Evolutionary conservation across 2,329 filamentous ascomycete species (phyloP).

Genomic region (Cladobotryum protrusum): DNA sequence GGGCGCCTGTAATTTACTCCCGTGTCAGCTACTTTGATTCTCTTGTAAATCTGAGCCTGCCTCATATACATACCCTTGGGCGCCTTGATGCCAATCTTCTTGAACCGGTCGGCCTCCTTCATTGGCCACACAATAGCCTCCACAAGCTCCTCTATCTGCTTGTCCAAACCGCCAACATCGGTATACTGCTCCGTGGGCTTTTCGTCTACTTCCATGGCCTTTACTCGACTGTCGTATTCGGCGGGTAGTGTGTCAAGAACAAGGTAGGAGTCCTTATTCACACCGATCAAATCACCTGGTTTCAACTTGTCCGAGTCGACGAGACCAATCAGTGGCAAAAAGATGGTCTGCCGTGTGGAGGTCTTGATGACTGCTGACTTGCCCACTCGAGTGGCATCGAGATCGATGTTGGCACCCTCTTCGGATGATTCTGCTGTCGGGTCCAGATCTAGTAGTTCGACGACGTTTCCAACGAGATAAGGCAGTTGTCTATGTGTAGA

Average conservation of each 20-base stretch:
- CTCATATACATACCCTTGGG: slow-evolving; percentile 68
- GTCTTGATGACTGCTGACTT: slow-evolving; percentile 99
- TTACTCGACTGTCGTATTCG: slow-evolving; percentile 97
- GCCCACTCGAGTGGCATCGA: slow-evolving; percentile 92
- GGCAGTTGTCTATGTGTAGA: slow-evolving; percentile 71
- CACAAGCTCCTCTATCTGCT: slow-evolving; percentile 97
- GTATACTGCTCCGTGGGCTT: slow-evolving; percentile 99
- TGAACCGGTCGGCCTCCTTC: slow-evolving; percentile 98
- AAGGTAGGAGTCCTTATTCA: slow-evolving; percentile 98
- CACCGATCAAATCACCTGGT: slow-evolving; percentile 92
- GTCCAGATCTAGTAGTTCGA: slow-evolving; percentile 93
- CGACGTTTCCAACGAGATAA: slow-evolving; percentile 96
- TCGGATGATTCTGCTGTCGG: slow-evolving; percentile 93
- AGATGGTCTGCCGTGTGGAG: slow-evolving; percentile 96
- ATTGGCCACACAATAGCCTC: slow-evolving; percentile 99
- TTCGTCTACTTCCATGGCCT: slow-evolving; percentile 99
- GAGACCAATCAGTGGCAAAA: slow-evolving; percentile 91
- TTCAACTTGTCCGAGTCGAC: slow-evolving; percentile 94
- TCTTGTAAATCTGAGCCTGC: slow-evolving; percentile 56
- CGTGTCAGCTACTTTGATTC: slow-evolving; percentile 30
- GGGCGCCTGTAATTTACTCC: slow-evolving; percentile 88
- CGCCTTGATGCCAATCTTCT: slow-evolving; percentile 99
- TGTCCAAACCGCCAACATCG: slow-evolving; percentile 94
- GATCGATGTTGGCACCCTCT: slow-evolving; percentile 96
- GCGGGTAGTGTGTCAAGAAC: slow-evolving; percentile 94